Conservation (phyloP, 1,284 basidiomycete species). For the Polyporus tsugae region DNA sequence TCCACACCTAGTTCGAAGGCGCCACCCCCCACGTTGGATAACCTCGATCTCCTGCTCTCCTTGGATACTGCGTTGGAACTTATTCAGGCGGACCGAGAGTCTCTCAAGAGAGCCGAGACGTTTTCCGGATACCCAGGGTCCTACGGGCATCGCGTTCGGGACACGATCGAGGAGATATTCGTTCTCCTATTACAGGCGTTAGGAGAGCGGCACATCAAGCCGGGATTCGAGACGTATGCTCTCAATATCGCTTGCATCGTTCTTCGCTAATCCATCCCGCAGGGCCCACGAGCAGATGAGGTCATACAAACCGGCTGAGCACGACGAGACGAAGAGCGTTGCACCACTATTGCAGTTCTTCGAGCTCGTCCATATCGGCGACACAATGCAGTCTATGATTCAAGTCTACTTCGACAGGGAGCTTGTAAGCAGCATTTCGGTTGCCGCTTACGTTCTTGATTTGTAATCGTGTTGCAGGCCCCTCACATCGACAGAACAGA, state of each 20-base stretch:
- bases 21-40: conserved; percentile 51
- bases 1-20: conserved; percentile 32
- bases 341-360: conserved; percentile 97
- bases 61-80: conserved; percentile 92
- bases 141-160: conserved; percentile 82
- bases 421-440: conserved; percentile 58
- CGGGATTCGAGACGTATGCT: conserved; percentile 85
- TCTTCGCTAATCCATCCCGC: background rate
- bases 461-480: conserved; percentile 53
- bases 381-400: conserved; percentile 97
- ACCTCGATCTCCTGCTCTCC: conserved; percentile 89
- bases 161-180: conserved; percentile 93
- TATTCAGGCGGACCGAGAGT: conserved; percentile 92
- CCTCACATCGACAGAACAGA: conserved; percentile 91
- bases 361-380: conserved; percentile 95
- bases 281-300: conserved; percentile 89
- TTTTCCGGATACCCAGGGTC: conserved; percentile 88
- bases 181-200: conserved; percentile 84
- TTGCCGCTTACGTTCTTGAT: background rate
- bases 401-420: conserved; percentile 99
- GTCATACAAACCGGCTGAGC: conserved; percentile 87
- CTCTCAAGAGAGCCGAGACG: conserved; percentile 91
- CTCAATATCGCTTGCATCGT: background rate
- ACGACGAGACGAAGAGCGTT: conserved; percentile 80
- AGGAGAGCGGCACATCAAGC: conserved; percentile 81